Base-by-base conservation (phyloP, 768 basidiomycete genomes). In the Grammothele lineata region DNA sequence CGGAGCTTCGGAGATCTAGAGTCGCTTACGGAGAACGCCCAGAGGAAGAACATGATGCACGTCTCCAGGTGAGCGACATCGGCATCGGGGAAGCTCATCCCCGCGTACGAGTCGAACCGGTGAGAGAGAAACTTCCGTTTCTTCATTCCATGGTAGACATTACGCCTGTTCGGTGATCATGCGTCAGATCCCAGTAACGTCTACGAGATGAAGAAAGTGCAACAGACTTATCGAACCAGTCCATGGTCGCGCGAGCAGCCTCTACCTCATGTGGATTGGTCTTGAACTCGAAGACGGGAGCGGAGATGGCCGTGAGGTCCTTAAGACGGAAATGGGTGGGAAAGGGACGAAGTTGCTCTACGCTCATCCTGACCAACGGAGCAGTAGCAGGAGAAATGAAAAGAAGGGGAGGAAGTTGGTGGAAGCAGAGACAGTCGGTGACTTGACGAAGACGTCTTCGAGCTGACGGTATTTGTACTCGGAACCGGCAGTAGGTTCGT, bases 61-160 rank as follows among this genome's bases (percentile, higher is more conserved):
- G 69, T 69, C 2, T 50, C 61, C 34, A 69, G 62, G 44, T 69
- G 68, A 5, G 52, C 50, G 11, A 54, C 21, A 49, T 70, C 68
- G 7, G 67, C 68, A 32, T 70, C 68, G 9, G 68, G 66, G 50
- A 67, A 69, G 49, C 62, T 64, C 47, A 70, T 65, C 12, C 66
- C 65, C 9, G 69, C 69, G 43, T 69, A 69, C 7, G 67, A 50
- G 44, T 69, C 68, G 45, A 69, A 69, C 22, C 66, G 63, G 19
- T 70, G 68, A 54, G 67, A 62, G 19, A 69, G 34, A 37, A 69
- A 69, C 40, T 61, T 62, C 48, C 50, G 62, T 50, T 62, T 60
- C 54, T 62, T 69, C 44, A 56, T 54, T 43, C 66, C 65, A 43
- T 66, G 56, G 55, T 69, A 70, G 45, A 70, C 50, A n/a, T 48